Percentiles rank a stretch among this genome's conserved stretches.
Conservation (phyloP, 2,329 filamentous ascomycete species). For the Aspergillus spinulosporus region DNA sequence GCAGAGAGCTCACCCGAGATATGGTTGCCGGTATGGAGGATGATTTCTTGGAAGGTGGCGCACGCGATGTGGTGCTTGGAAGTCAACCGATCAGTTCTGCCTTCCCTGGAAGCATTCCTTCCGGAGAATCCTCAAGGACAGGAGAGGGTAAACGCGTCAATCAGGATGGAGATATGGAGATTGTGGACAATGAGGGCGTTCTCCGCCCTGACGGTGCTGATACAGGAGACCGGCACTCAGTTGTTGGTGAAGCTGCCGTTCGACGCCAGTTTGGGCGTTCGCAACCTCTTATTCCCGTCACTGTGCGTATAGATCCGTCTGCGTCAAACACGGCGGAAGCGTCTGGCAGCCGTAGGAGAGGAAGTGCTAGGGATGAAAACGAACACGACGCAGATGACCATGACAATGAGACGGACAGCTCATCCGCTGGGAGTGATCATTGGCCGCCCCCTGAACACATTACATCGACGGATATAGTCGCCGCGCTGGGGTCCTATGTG, state of each 20-base stretch:
- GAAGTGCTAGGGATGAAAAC: conserved; percentile 21
- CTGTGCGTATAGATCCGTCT: conserved; percentile 26
- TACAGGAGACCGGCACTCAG: conserved; percentile 60
- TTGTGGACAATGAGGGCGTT: conserved; percentile 61
- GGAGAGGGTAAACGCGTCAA: conserved; percentile 68
- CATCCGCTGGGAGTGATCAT: conserved; percentile 32
- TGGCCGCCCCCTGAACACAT: conserved; percentile 44
- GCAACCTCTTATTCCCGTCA: conserved; percentile 36
- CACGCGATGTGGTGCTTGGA: conserved; percentile 72
- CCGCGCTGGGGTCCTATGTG: conserved; percentile 45
- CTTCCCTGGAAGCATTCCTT: conserved; percentile 67
- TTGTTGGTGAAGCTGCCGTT: conserved; percentile 55
- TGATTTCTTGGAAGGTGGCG: conserved; percentile 71
- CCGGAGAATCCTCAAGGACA: conserved; percentile 60
- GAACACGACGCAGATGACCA: conserved; percentile 25
- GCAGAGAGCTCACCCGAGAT: conserved; percentile 84
- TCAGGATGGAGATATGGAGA: conserved; percentile 63
- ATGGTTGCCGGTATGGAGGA: conserved; percentile 76
- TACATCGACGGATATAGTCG: conserved; percentile 43
- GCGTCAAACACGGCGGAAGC: conserved; percentile 14
- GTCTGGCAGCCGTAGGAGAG: conserved; percentile 17
- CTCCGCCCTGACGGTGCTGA: conserved; percentile 63
- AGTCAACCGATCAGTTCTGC: conserved; percentile 78
- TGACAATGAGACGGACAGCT: conserved; percentile 28
- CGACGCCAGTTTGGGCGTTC: conserved; percentile 37